Evolutionary conservation across 1,284 basidiomycete genomes (phyloP).

Genomic region (Fomes fomentarius): DNA sequence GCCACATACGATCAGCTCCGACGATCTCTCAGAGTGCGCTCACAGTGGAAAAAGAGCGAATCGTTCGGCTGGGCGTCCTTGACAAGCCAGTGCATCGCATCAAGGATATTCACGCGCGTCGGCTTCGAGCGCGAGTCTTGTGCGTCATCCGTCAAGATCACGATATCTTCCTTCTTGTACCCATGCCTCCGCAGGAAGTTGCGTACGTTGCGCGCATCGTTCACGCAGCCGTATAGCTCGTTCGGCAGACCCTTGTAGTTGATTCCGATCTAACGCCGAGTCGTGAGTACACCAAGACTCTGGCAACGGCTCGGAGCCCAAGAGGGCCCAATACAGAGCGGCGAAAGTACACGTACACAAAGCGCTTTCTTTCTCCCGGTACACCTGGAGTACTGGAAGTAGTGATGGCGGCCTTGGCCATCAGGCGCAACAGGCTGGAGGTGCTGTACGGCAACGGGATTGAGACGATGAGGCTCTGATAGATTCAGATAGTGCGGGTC

Average conservation of each 20-base stretch:
- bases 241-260: slow-evolving; percentile 75
- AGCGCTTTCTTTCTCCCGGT: slow-evolving; percentile 82
- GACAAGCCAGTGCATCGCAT: slow-evolving; percentile 92
- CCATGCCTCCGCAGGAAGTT: slow-evolving; percentile 73
- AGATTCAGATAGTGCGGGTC: neutral
- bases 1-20: neutral
- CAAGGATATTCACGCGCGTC: slow-evolving; percentile 80
- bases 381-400: slow-evolving; percentile 87
- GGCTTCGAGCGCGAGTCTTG: slow-evolving; percentile 66
- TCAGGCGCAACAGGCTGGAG: slow-evolving; percentile 2
- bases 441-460: slow-evolving; percentile 7
- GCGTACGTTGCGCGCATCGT: slow-evolving; percentile 82
- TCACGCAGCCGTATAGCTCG: slow-evolving; percentile 83
- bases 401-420: slow-evolving; percentile 40
- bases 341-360: slow-evolving; percentile 55
- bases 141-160: slow-evolving; percentile 84
- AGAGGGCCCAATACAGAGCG: neutral
- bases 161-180: slow-evolving; percentile 84
- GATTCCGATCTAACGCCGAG: slow-evolving; percentile 68
- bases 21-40: slow-evolving; percentile 26
- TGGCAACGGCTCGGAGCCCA: neutral
- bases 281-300: neutral
- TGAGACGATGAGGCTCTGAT: slow-evolving; percentile 11
- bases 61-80: slow-evolving; percentile 79
- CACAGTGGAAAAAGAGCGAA: slow-evolving; percentile 92